Evolutionary conservation across 2,329 filamentous ascomycete species (phyloP).

Genomic region (Diaporthe eres): DNA sequence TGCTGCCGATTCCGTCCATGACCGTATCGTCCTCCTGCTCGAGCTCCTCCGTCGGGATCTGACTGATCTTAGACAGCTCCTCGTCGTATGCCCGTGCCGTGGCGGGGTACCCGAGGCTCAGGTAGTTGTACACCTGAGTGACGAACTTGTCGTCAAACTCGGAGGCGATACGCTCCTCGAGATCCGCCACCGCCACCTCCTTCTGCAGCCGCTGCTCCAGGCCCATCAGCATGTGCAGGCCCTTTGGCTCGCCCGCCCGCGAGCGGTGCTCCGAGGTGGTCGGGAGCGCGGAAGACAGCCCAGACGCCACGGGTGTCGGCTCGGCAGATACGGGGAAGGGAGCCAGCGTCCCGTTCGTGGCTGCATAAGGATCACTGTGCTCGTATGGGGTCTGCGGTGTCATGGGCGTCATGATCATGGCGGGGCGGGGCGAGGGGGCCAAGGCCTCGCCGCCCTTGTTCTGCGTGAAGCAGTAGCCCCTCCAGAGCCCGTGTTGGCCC

Average conservation of each 20-base stretch:
- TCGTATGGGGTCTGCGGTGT: constrained; percentile 55
- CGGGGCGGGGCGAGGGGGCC: constrained; percentile 61
- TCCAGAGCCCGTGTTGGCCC: constrained; percentile 80
- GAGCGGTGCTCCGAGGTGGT: constrained; percentile 38
- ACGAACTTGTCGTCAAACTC: constrained; percentile 90
- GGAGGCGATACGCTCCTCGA: constrained; percentile 65
- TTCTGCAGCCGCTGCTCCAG: constrained; percentile 65
- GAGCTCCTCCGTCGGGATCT: constrained; percentile 77
- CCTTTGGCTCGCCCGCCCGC: constrained; percentile 53
- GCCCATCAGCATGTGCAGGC: constrained; percentile 64
- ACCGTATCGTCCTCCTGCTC: constrained; percentile 76
- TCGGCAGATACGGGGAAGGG: constrained; percentile 57
- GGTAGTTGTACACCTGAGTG: constrained; percentile 97
- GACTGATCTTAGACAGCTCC: constrained; percentile 86
- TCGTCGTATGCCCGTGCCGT: constrained; percentile 86
- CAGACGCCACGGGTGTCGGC: constrained; percentile 45
- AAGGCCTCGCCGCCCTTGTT: constrained; percentile 54
- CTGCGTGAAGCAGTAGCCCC: constrained; percentile 73
- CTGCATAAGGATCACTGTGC: constrained; percentile 57
- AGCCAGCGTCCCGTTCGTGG: constrained; percentile 54
- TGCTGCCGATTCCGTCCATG: constrained; percentile 56
- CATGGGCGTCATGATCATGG: constrained; percentile 66
- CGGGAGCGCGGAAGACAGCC: constrained; percentile 2
- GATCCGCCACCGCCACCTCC: constrained; percentile 65
- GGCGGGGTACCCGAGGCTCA: constrained; percentile 91